Conservation (phyloP, 768 basidiomycete species). For the Baorangia bicolor region DNA sequence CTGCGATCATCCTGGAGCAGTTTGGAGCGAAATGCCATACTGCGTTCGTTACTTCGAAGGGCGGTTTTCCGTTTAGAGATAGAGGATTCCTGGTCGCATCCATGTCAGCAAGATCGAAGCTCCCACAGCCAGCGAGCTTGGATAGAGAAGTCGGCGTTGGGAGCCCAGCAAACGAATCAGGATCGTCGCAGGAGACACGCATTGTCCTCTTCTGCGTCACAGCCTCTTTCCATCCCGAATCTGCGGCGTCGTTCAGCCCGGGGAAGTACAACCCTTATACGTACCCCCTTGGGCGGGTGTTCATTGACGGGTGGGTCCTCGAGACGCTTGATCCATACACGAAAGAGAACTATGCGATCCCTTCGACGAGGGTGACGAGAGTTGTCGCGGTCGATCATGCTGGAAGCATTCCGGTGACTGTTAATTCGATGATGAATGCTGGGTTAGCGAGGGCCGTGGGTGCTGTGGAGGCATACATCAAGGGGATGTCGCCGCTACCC, state of each 20-base stretch:
- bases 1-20: constrained; percentile 65
- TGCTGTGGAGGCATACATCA: constrained; percentile 72
- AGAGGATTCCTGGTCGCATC: constrained; percentile 82
- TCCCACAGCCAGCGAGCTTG: constrained; percentile 35
- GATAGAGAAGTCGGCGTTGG: constrained; percentile 40
- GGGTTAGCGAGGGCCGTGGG: constrained; percentile 70
- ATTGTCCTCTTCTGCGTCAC: constrained; percentile 81
- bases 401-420: constrained; percentile 78
- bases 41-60: constrained; percentile 68
- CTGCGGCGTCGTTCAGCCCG: constrained; percentile 50
- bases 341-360: constrained; percentile 90
- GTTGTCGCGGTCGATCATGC: constrained; percentile 84
- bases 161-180: constrained; percentile 23
- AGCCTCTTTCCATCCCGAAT: constrained; percentile 75
- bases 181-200: constrained; percentile 41
- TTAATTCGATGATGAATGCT: constrained; percentile 84
- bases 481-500: constrained; percentile 62
- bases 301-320: constrained; percentile 92
- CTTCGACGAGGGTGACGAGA: constrained; percentile 85
- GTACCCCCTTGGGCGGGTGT: constrained; percentile 76
- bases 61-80: constrained; percentile 88
- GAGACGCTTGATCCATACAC: constrained; percentile 97
- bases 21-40: constrained; percentile 77
- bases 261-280: constrained; percentile 73
- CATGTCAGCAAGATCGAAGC: constrained; percentile 61